These are phyloP conservation scores for Colletotrichum lindemuthianum DNA, from an alignment of 2,329 filamentous ascomycete genomes.

Conservation along the genomic window DNA sequence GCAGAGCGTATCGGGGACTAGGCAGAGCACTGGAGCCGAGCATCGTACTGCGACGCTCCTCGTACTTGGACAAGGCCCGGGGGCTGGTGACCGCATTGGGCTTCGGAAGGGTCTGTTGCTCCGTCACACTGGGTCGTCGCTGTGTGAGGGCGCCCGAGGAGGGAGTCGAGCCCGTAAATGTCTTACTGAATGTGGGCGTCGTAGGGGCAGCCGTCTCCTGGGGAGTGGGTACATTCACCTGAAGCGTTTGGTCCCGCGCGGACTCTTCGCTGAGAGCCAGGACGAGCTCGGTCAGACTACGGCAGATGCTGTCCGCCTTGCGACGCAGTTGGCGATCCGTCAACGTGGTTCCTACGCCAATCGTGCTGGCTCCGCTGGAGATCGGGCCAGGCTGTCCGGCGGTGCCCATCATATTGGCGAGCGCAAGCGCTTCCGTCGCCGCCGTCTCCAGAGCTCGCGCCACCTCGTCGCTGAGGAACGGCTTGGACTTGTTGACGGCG, in stretches of 20 bases:
- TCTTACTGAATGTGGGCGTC: slow-evolving; percentile 59
- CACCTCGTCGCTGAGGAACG: slow-evolving; percentile 74
- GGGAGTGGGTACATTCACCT: slow-evolving; percentile 39
- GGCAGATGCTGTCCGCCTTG: slow-evolving; percentile 92
- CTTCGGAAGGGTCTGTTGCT: slow-evolving; percentile 45
- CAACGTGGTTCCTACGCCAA: slow-evolving; percentile 63
- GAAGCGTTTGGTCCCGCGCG: slow-evolving; percentile 46
- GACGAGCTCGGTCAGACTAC: slow-evolving; percentile 91
- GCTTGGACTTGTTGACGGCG: slow-evolving; percentile 81
- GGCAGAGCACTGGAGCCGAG: slow-evolving; percentile 56
- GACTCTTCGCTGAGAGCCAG: slow-evolving; percentile 79
- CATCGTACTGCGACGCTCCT: slow-evolving; percentile 62
- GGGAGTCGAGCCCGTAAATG: slow-evolving; percentile 43
- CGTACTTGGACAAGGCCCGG: slow-evolving; percentile 60
- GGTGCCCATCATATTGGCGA: slow-evolving; percentile 82
- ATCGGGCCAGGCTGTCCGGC: slow-evolving; percentile 75
- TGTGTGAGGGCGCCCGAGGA: slow-evolving; percentile 42
- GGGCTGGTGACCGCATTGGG: slow-evolving; percentile 52
- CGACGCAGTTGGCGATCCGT: slow-evolving; percentile 87
- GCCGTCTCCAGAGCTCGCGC: slow-evolving; percentile 84
- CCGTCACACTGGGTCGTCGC: slow-evolving; percentile 55
- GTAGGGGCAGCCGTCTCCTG: slow-evolving; percentile 42
- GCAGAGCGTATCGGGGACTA: slow-evolving; percentile 53
- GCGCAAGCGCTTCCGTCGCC: slow-evolving; percentile 80
- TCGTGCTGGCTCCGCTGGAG: slow-evolving; percentile 72